phyloP scores from a whole-genome alignment of 495 filamentous ascomycete species.

The Podospora bellae-mahoneyi region DNA sequence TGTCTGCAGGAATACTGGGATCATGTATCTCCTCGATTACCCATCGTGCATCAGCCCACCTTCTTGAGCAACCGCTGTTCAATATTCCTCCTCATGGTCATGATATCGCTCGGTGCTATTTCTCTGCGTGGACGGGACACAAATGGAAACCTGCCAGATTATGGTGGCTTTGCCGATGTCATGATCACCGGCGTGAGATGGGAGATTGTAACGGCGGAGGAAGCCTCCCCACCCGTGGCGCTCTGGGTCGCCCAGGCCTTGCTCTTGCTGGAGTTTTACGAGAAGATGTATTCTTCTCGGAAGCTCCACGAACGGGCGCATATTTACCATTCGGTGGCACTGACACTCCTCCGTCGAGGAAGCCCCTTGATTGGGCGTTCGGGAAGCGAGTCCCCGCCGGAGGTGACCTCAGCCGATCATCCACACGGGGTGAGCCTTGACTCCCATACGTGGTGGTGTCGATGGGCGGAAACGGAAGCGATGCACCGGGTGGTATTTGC shows the following conservation, averaged over 20 bases:
- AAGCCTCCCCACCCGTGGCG: slow-evolving; percentile 84
- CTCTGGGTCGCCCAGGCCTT: slow-evolving; percentile 94
- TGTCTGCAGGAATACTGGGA: slow-evolving; percentile 93
- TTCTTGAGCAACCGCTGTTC: slow-evolving; percentile 81
- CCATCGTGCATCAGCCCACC: slow-evolving; percentile 89
- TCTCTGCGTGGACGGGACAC: slow-evolving; percentile 76
- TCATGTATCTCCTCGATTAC: slow-evolving; percentile 86
- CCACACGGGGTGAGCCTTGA: slow-evolving; percentile 52
- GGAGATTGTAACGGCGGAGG: slow-evolving; percentile 79
- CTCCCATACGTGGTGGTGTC: slow-evolving; percentile 85
- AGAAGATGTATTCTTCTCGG: slow-evolving; percentile 92
- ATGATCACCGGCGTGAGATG: slow-evolving; percentile 81
- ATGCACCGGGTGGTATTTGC: slow-evolving; percentile 90
- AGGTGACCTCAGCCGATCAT: slow-evolving; percentile 50
- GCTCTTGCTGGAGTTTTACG: slow-evolving; percentile 84
- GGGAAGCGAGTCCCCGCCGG: slow-evolving; percentile 83
- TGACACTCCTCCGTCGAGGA: slow-evolving; percentile 88
- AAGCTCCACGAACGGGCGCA: slow-evolving; percentile 90
- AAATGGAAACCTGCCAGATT: slow-evolving; percentile 61
- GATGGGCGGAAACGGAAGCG: slow-evolving; percentile 93
- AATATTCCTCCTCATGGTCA: slow-evolving; percentile 74
- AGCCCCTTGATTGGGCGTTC: slow-evolving; percentile 87
- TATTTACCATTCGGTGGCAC: slow-evolving; percentile 91
- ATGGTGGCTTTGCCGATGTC: slow-evolving; percentile 75
- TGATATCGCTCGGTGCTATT: slow-evolving; percentile 89